A percentile compares a stretch with the other conserved stretches of the same genome.
Conservation (phyloP, 2,329 filamentous ascomycete genomes). For the Diplodia mutila region DNA sequence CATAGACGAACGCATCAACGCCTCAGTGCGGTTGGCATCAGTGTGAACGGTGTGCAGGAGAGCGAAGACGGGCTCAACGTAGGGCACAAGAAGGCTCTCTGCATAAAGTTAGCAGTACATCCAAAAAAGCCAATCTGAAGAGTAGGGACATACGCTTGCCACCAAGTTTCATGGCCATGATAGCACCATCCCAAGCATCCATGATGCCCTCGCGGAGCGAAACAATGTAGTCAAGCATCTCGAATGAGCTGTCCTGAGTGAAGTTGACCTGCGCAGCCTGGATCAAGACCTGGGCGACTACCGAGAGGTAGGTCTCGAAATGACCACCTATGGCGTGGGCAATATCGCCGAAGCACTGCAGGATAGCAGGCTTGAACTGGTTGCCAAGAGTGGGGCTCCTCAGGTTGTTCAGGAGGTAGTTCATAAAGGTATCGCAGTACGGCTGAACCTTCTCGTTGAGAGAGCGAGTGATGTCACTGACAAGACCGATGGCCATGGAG, state of each 20-base stretch:
- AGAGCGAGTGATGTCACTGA: constrained; percentile 93
- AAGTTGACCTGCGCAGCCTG: constrained; percentile 85
- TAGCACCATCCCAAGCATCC: constrained; percentile 98
- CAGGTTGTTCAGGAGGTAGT: constrained; percentile 90
- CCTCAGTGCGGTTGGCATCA: constrained; percentile 88
- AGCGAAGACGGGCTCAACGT: constrained; percentile 83
- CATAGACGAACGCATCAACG: constrained; percentile 91
- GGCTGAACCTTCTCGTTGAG: constrained; percentile 89
- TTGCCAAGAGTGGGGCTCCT: constrained; percentile 87
- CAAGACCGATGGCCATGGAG: constrained; percentile 95
- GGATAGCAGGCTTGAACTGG: constrained; percentile 96
- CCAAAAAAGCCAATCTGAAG: background rate
- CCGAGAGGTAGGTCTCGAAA: constrained; percentile 90
- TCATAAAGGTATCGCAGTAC: constrained; percentile 98
- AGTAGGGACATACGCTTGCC: constrained; percentile 57
- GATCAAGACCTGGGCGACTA: constrained; percentile 92
- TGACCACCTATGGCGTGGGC: constrained; percentile 88
- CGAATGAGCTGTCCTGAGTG: constrained; percentile 78
- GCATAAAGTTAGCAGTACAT: background rate
- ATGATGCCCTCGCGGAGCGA: constrained; percentile 96
- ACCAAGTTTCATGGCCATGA: constrained; percentile 87
- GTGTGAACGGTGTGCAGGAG: constrained; percentile 79
- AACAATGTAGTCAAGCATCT: constrained; percentile 96
- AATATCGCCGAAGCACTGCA: constrained; percentile 98
- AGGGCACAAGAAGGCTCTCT: constrained; percentile 72